Percentiles rank a stretch among this genome's conserved stretches.
Evolutionary conservation across 495 filamentous ascomycete genomes (phyloP).

Genomic region (Penicillium robsamsonii): DNA sequence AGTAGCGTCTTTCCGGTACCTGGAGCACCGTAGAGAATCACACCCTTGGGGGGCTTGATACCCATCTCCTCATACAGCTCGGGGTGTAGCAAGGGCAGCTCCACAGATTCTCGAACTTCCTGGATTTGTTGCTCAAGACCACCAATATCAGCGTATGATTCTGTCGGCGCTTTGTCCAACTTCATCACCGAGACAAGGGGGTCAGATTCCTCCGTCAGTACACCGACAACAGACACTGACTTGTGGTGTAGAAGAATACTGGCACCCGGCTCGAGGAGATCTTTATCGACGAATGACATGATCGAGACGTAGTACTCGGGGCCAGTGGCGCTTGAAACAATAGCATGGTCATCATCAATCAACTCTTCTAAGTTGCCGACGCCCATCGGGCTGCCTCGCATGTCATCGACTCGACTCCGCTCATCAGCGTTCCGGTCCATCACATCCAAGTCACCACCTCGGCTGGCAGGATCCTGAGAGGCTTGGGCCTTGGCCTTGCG

Average conservation of each 20-base stretch:
- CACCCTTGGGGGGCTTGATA: constrained; percentile 99
- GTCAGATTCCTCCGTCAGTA: constrained; percentile 94
- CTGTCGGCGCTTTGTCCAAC: constrained; percentile 96
- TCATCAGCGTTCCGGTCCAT: constrained; percentile 85
- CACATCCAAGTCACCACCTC: constrained; percentile 44
- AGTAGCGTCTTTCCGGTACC: constrained; percentile 97
- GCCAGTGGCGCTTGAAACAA: constrained; percentile 94
- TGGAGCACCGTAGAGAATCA: constrained; percentile 96
- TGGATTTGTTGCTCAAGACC: constrained; percentile 94
- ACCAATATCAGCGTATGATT: constrained; percentile 98
- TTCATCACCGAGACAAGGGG: constrained; percentile 99
- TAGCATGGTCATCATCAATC: constrained; percentile 99
- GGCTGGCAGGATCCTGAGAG: constrained; percentile 51
- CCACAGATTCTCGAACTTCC: constrained; percentile 95
- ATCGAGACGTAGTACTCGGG: constrained; percentile 99
- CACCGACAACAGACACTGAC: constrained; percentile 94
- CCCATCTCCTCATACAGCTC: constrained; percentile 99
- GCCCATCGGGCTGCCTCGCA: constrained; percentile 98
- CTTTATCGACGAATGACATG: constrained; percentile 99
- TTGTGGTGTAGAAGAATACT: constrained; percentile 97
- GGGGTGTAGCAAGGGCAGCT: constrained; percentile 91
- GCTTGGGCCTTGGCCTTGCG: constrained; percentile 88
- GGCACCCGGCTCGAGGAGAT: constrained; percentile 92
- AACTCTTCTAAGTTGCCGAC: constrained; percentile 97
- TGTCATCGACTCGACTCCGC: constrained; percentile 93